These are phyloP conservation scores for Cicer arietinum DNA, from an alignment of 306 rosid species.

Conservation along the genomic window DNA sequence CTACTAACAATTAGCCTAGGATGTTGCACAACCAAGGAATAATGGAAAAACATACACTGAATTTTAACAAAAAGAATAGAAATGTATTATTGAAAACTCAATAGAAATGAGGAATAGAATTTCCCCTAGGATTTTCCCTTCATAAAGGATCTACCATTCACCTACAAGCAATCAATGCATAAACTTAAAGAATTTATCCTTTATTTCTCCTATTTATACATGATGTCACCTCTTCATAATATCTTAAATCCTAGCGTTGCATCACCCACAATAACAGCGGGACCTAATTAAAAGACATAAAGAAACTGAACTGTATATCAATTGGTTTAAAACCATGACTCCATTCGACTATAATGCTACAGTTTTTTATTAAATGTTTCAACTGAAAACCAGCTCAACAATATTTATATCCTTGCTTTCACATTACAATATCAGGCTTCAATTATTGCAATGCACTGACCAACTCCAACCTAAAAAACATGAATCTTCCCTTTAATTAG, in stretches of 20 bases:
- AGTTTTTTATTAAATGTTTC: neutral
- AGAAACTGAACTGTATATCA: neutral
- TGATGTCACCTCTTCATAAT: neutral
- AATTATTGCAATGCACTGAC: neutral
- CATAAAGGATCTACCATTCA: neutral
- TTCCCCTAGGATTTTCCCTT: neutral
- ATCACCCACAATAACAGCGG: neutral
- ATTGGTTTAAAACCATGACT: neutral
- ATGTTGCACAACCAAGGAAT: no score
- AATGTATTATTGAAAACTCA: constrained; percentile 10
- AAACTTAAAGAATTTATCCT: neutral
- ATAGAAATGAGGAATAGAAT: neutral
- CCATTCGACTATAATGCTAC: neutral
- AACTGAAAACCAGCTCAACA: neutral
- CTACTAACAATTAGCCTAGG: no score
- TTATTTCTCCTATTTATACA: neutral
- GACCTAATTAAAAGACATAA: neutral
- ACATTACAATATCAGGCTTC: neutral
- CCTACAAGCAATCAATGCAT: neutral
- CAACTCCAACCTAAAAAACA: neutral
- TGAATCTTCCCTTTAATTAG: neutral
- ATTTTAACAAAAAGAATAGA: neutral
- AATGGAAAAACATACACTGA: no score
- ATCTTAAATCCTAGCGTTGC: neutral
- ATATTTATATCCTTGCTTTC: neutral